phyloP scores from a whole-genome alignment of 192 early-diverging fungal species.

The Podila epigama region DNA sequence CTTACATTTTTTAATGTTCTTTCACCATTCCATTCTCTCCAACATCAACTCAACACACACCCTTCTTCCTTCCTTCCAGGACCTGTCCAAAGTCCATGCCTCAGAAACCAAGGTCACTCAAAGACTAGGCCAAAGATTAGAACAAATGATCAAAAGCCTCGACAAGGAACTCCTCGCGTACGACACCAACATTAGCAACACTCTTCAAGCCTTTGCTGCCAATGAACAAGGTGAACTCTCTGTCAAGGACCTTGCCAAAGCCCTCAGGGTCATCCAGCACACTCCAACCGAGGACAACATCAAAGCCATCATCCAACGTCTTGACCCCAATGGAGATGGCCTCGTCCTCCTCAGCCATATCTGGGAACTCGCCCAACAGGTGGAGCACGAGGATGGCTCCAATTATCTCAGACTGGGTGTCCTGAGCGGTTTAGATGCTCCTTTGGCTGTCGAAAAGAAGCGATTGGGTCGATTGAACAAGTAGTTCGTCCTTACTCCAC shows the following conservation, averaged over 20 bases:
- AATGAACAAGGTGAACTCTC: conserved; percentile 67
- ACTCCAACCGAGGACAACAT: conserved; percentile 69
- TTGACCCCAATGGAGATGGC: conserved; percentile 73
- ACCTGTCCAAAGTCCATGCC: conserved; percentile 39
- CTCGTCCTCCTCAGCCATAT: conserved; percentile 66
- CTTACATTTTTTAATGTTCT: neutral
- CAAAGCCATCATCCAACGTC: conserved; percentile 70
- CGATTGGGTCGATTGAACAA: too few species aligned
- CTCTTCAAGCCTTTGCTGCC: conserved; percentile 64
- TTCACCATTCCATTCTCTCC: neutral
- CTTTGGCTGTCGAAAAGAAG: too few species aligned
- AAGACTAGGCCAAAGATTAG: conserved; percentile 65
- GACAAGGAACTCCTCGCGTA: conserved; percentile 69
- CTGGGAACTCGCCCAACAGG: conserved; percentile 47
- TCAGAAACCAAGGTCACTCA: conserved; percentile 55
- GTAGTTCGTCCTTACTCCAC: too few species aligned
- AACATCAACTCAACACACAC: neutral
- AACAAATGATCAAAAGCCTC: conserved; percentile 75
- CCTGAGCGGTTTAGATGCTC: conserved; percentile 8
- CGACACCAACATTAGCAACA: conserved; percentile 58
- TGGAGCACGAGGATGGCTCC: conserved; percentile 63
- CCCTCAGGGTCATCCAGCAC: conserved; percentile 65
- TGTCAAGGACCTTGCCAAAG: conserved; percentile 66
- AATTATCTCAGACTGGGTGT: conserved; percentile 39
- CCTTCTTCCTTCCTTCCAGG: conserved; percentile 13